phyloP scores from a whole-genome alignment of 108 stramenopile genomes.

The Poteriospumella lacustris region DNA sequence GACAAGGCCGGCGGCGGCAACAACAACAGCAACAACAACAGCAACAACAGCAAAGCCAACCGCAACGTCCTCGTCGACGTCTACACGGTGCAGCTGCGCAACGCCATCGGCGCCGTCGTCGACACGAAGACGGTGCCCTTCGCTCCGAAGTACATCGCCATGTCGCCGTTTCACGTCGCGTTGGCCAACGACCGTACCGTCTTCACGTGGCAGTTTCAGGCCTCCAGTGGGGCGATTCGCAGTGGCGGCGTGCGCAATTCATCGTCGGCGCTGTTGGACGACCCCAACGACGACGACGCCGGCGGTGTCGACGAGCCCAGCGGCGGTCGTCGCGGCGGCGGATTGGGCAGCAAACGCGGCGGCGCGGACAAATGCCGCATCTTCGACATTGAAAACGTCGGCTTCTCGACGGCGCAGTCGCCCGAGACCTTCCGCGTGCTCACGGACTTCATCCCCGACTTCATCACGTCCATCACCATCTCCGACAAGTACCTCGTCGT shows the following conservation, averaged over 20 bases:
- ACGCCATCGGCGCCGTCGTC: conserved; percentile 53
- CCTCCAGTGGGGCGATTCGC: not conserved
- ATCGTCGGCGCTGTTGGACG: not conserved
- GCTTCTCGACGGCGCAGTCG: not conserved
- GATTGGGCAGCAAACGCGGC: not conserved
- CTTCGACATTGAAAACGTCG: conserved; percentile 40
- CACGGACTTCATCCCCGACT: conserved; percentile 15
- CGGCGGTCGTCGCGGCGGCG: not conserved
- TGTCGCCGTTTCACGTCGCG: conserved; percentile 44
- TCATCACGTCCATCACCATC: conserved; percentile 44
- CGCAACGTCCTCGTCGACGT: not conserved
- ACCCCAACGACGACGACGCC: not conserved
- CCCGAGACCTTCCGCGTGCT: not conserved
- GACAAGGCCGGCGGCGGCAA: not conserved
- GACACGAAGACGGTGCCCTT: conserved; percentile 23
- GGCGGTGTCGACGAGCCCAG: not conserved
- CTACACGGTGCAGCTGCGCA: conserved; percentile 33
- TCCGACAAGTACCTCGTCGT: conserved; percentile 44
- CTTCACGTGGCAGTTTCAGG: conserved; percentile 60
- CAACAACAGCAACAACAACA: not conserved
- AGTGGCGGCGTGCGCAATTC: not conserved
- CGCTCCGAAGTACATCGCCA: conserved; percentile 36
- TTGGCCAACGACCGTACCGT: conserved; percentile 45
- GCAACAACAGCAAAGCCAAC: not conserved
- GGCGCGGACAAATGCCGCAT: conserved; percentile 33